Evolutionary conservation across 208 protist species (phyloP).

Genomic region (Zelonia costaricensis): DNA sequence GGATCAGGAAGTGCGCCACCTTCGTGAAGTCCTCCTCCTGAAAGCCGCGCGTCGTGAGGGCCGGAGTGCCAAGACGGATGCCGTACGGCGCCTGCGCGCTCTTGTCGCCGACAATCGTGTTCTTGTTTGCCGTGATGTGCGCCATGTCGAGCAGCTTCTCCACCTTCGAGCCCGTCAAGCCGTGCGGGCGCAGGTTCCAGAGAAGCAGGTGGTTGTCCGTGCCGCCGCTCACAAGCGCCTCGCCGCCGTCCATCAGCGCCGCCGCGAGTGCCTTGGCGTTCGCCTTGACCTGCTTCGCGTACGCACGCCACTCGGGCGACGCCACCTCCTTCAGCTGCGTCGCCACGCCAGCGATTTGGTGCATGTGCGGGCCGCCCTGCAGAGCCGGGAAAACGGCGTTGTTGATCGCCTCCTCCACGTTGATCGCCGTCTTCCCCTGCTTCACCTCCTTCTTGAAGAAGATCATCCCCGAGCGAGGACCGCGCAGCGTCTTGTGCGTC

Average conservation of each 20-base stretch:
- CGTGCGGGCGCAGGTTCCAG: constrained; percentile 96
- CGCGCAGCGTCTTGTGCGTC: constrained; percentile 99
- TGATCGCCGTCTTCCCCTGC: constrained; percentile 59
- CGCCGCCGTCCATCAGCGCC: constrained; percentile 80
- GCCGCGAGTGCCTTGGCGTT: constrained; percentile 92
- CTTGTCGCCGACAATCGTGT: constrained; percentile 95
- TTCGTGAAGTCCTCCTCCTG: constrained; percentile 89
- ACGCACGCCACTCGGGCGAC: constrained; percentile 95
- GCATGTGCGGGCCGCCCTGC: constrained; percentile 99
- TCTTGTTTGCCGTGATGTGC: constrained; percentile 97
- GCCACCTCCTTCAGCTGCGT: constrained; percentile 95
- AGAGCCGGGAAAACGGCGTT: constrained; percentile 97
- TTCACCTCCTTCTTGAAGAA: constrained; percentile 95
- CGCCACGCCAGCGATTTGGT: constrained; percentile 97
- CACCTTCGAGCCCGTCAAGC: constrained; percentile 95
- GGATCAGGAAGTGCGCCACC: constrained; percentile 92
- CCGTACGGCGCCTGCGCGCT: constrained; percentile 93
- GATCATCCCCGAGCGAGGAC: constrained; percentile 98
- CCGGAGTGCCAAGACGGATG: constrained; percentile 95
- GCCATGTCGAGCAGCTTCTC: constrained; percentile 94
- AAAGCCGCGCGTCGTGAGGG: constrained; percentile 95
- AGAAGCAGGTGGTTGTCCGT: constrained; percentile 99
- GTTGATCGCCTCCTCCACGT: constrained; percentile 95
- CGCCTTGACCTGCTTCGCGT: constrained; percentile 90
- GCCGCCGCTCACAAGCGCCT: constrained; percentile 95